Base-by-base conservation (phyloP, 2,329 filamentous ascomycete species). In the Coleophoma eucalyptorum region DNA sequence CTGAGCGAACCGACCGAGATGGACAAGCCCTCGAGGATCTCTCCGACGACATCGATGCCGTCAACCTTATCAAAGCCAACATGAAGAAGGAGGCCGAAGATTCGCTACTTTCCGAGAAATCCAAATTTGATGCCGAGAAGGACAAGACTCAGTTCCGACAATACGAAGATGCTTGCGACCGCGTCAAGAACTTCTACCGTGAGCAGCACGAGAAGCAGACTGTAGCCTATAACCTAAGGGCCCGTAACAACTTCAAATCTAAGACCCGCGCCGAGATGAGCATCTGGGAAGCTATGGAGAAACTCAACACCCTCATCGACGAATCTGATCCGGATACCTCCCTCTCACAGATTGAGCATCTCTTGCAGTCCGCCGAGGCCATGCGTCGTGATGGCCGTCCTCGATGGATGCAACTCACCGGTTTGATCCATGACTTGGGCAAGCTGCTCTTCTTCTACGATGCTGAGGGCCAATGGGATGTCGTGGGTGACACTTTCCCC, bases 251-350 rank as follows among this genome's bases (percentile, higher is more conserved):
- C 49, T 89, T 90, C 73, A 74, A 84, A 68, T 78, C 77, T 57
- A 80, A 84, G 54, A 80, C 80, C 2, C 82, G 87, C 16, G 64
- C 62, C 38, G 79, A 87, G 68, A 90, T 96, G 88, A 87, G 85
- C 55, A 79, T 96, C 67, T 96, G 90, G 91, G 78, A 95, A 68
- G 91, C 91, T 18, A 94, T 96, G 72, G 89, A 95, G 79, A 92
- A 90, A 71, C 85, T 96, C 64, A 90, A 96, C 78, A 90, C 87
- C 0, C 80, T 96, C 48, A 88, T 96, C 68, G 91, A 96, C 72
- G 89, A 95, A 71, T 91, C 86, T 18, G 91, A 96, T 73, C 91
- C 91, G 1, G 90, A 96, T 72, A 96, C 91, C 43, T 83, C 81
- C 44, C 84, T 96, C 55, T 87, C 84, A 26, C 91, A 96, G 74